A percentile compares a stretch with the other conserved stretches of the same genome.
phyloP scores from a whole-genome alignment of 1,139 yeast species.

The Candida albicans region DNA sequence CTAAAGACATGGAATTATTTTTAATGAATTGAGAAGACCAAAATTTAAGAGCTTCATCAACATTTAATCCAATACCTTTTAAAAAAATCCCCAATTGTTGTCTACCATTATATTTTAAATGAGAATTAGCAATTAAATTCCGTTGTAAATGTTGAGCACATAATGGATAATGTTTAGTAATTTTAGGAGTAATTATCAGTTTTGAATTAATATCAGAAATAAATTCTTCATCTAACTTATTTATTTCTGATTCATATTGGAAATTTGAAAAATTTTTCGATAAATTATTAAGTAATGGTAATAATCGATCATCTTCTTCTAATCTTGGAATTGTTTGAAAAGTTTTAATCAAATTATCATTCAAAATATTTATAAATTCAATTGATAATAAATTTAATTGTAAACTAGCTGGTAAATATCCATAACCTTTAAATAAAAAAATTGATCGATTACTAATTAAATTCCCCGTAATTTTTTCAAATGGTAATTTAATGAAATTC shows the following conservation, averaged over 20 bases:
- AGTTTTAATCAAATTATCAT: constrained; percentile 58
- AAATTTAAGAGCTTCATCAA: constrained; percentile 84
- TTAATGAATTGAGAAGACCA: constrained; percentile 77
- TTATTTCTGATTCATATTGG: constrained; percentile 44
- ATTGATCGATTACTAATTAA: constrained; percentile 71
- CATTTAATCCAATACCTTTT: constrained; percentile 83
- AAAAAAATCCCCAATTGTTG: constrained; percentile 82
- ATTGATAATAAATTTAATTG: constrained; percentile 67
- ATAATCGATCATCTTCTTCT: constrained; percentile 87
- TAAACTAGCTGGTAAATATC: constrained; percentile 81
- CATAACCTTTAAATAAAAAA: constrained; percentile 65
- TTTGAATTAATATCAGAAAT: constrained; percentile 61
- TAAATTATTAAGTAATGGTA: constrained; percentile 79
- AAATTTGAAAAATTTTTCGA: constrained; percentile 69
- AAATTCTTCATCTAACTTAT: constrained; percentile 26
- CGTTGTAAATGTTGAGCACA: constrained; percentile 74
- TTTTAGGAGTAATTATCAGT: constrained; percentile 55
- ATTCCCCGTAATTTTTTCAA: constrained; percentile 72
- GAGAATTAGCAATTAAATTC: constrained; percentile 60
- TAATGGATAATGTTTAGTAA: constrained; percentile 72
- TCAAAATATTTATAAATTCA: constrained; percentile 63
- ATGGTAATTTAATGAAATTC: constrained; percentile 77
- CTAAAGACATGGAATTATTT: constrained; percentile 52
- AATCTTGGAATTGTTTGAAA: constrained; percentile 79
- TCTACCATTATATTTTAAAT: constrained; percentile 80